phyloP scores from a whole-genome alignment of 2,329 filamentous ascomycete genomes.

The Monosporascus ibericus region DNA sequence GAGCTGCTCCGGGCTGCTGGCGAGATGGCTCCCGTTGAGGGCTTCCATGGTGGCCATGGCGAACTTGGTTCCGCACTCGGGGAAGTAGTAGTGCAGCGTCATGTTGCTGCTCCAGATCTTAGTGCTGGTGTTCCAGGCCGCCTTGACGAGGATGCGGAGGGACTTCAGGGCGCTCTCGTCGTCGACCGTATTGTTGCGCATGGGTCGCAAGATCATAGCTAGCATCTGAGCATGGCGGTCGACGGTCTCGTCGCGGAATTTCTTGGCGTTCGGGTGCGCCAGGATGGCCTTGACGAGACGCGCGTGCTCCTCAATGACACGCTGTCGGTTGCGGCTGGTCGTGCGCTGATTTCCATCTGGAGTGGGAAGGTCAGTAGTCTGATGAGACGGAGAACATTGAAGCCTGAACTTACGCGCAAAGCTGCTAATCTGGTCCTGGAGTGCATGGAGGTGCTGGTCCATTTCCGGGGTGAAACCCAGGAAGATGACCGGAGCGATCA shows the following conservation, averaged over 20 bases:
- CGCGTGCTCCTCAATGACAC: constrained; percentile 25
- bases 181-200: constrained; percentile 12
- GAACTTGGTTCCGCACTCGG: constrained; percentile 21
- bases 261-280: not conserved
- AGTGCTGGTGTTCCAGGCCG: constrained; percentile 20
- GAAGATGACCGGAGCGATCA: constrained; percentile 23
- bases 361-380: constrained; percentile 4
- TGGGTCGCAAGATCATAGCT: constrained; percentile 17
- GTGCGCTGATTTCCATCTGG: constrained; percentile 3
- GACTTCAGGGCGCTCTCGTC: constrained; percentile 12
- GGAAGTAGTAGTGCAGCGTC: constrained; percentile 25
- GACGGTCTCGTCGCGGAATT: constrained; percentile 15
- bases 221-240: constrained; percentile 18
- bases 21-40: constrained; percentile 15
- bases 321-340: constrained; percentile 15
- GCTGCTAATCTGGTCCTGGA: constrained; percentile 18
- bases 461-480: constrained; percentile 19
- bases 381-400: not conserved
- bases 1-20: constrained; percentile 10
- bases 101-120: constrained; percentile 24
- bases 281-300: constrained; percentile 18
- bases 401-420: constrained; percentile 8
- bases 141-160: constrained; percentile 16
- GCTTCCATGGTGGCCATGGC: constrained; percentile 20
- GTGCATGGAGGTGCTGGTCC: constrained; percentile 20